Evolutionary conservation across 129 eudicot species (phyloP).

Genomic region (Glebionis coronaria): DNA sequence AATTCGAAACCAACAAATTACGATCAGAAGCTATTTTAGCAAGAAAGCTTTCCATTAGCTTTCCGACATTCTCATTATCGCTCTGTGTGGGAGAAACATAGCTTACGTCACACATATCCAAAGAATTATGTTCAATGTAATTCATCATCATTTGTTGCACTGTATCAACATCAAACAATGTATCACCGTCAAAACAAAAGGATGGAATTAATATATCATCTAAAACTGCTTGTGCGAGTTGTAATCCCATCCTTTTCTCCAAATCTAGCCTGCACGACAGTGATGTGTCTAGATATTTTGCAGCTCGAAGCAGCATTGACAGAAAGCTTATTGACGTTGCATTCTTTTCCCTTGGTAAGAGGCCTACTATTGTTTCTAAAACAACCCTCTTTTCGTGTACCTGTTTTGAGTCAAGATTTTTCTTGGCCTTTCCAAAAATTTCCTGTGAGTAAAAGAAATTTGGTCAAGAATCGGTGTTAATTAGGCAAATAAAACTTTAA

Average conservation of each 20-base stretch:
- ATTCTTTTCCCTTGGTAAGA: conserved; percentile 81
- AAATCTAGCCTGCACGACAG: conserved; percentile 79
- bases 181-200: conserved; percentile 62
- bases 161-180: conserved; percentile 83
- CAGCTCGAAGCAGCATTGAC: conserved; percentile 83
- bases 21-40: conserved; percentile 89
- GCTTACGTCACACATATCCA: conserved; percentile 27
- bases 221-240: conserved; percentile 77
- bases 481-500: background rate
- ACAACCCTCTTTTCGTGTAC: conserved; percentile 86
- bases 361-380: conserved; percentile 86
- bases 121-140: conserved; percentile 39
- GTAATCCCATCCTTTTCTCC: conserved; percentile 78
- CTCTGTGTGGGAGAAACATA: conserved; percentile 33
- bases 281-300: conserved; percentile 72
- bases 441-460: conserved; percentile 48
- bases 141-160: conserved; percentile 67
- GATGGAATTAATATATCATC: conserved; percentile 90
- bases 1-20: conserved; percentile 57
- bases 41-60: conserved; percentile 81
- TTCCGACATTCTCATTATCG: conserved; percentile 67
- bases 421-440: conserved; percentile 62
- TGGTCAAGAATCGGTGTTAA: conserved; percentile 2
- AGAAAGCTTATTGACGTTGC: conserved; percentile 84
- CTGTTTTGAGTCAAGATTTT: conserved; percentile 64